Evolutionary conservation across 2,329 filamentous ascomycete species (phyloP).

Genomic region (Blastomyces gilchristii): DNA sequence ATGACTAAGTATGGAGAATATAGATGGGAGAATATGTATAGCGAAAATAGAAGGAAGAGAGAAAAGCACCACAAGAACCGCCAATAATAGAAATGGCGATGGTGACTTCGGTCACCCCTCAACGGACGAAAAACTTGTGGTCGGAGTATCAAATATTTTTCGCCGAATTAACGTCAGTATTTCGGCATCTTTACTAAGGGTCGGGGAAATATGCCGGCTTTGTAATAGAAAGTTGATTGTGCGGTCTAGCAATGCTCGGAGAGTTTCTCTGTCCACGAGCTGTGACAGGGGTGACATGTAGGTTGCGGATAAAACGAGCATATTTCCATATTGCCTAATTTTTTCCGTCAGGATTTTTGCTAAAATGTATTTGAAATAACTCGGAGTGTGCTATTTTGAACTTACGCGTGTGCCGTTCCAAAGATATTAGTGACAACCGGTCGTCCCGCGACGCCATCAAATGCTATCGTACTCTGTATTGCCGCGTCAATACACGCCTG

Average conservation of each 20-base stretch:
- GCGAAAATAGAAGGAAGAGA: not conserved
- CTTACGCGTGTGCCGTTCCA: conserved; percentile 91
- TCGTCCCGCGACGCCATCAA: conserved; percentile 54
- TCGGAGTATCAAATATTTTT: conserved; percentile 27
- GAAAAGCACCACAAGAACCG: not conserved
- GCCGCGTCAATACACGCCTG: conserved; percentile 59
- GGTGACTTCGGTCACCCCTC: not conserved
- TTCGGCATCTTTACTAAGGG: conserved; percentile 60
- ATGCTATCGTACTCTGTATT: conserved; percentile 74
- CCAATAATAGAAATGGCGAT: not conserved
- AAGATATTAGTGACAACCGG: conserved; percentile 92
- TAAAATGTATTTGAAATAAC: conserved; percentile 14
- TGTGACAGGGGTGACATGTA: conserved; percentile 56
- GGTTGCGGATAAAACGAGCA: conserved; percentile 77
- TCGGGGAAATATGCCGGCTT: conserved; percentile 62
- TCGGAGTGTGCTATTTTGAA: conserved; percentile 18
- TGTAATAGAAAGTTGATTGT: conserved; percentile 69
- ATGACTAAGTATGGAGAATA: not conserved
- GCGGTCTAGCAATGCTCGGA: conserved; percentile 54
- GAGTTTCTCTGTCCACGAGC: conserved; percentile 46
- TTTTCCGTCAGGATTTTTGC: conserved; percentile 2
- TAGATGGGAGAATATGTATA: conserved; percentile 1
- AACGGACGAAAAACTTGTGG: conserved; percentile 3
- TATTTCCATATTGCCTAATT: conserved; percentile 85
- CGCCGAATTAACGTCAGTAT: conserved; percentile 53